Conservation (phyloP, 805 yeast species). For the Blastobotrys terrestris region DNA sequence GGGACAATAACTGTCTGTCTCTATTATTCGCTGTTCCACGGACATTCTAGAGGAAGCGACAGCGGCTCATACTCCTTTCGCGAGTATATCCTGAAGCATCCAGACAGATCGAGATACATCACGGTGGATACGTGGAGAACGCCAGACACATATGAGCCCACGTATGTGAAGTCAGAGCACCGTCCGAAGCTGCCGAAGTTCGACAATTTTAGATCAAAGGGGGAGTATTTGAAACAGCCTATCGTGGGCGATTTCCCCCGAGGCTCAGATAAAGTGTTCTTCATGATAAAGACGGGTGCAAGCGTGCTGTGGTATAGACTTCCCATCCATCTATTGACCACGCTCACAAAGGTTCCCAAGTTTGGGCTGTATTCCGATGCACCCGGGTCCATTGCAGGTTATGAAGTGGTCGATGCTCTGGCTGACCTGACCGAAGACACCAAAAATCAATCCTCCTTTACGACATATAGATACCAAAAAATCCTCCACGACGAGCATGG, state of each 20-base stretch:
- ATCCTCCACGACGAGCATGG: slow-evolving; percentile 21
- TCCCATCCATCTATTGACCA: slow-evolving; percentile 32
- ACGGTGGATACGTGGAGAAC: slow-evolving; percentile 10
- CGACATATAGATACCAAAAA: slow-evolving; percentile 23
- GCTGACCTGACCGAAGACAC: slow-evolving; percentile 18
- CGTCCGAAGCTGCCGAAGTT: slow-evolving; percentile 2
- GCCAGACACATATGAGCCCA: slow-evolving; percentile 9
- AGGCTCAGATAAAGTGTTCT: slow-evolving; percentile 18
- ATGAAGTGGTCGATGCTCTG: slow-evolving; percentile 30
- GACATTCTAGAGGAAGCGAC: neutral
- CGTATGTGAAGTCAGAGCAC: slow-evolving; percentile 4
- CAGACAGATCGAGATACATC: slow-evolving; percentile 5
- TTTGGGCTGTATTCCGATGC: slow-evolving; percentile 32
- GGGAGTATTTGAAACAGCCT: slow-evolving; percentile 20
- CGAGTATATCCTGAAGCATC: neutral
- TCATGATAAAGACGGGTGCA: slow-evolving; percentile 34
- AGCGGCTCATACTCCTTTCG: neutral
- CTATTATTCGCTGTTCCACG: neutral
- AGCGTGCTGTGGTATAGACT: slow-evolving; percentile 31
- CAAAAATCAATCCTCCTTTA: slow-evolving; percentile 13
- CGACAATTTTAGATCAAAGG: slow-evolving; percentile 6
- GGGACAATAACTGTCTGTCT: neutral
- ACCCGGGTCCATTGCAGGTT: slow-evolving; percentile 28
- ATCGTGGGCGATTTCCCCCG: slow-evolving; percentile 3
- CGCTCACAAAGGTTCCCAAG: slow-evolving; percentile 29